A percentile compares a stretch with the other conserved stretches of the same genome.
Conservation (phyloP, 1,284 basidiomycete genomes). For the Ganoderma leucocontextum region DNA sequence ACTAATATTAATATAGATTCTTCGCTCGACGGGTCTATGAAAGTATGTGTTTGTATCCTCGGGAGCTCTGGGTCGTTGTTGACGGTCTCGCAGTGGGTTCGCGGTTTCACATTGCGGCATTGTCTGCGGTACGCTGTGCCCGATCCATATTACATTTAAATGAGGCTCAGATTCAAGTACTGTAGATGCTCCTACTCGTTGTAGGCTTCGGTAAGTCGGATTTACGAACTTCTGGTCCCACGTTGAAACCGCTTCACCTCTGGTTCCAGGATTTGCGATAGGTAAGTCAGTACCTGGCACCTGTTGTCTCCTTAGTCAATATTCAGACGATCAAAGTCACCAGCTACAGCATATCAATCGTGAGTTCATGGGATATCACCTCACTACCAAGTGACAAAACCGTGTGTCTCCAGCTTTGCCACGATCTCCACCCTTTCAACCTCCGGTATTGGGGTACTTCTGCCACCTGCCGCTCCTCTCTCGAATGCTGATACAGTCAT, state of each 20-base stretch:
- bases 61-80: background rate
- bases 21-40: slow-evolving; percentile 17
- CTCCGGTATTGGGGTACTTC: background rate
- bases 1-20: slow-evolving; percentile 9
- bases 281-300: background rate
- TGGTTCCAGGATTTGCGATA: background rate
- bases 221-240: background rate
- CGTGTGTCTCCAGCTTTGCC: background rate
- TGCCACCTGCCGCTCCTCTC: background rate
- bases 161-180: background rate
- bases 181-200: background rate
- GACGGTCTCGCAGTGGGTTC: background rate
- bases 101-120: background rate
- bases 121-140: background rate
- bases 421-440: background rate
- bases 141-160: background rate
- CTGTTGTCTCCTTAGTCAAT: background rate
- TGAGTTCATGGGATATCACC: background rate
- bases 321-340: background rate
- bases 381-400: background rate
- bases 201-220: background rate
- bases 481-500: background rate
- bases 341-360: background rate
- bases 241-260: background rate
- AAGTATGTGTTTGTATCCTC: slow-evolving; percentile 1